These are phyloP conservation scores for Geotrichum restrictum DNA, from an alignment of 1,139 yeast genomes.

Conservation along the genomic window DNA sequence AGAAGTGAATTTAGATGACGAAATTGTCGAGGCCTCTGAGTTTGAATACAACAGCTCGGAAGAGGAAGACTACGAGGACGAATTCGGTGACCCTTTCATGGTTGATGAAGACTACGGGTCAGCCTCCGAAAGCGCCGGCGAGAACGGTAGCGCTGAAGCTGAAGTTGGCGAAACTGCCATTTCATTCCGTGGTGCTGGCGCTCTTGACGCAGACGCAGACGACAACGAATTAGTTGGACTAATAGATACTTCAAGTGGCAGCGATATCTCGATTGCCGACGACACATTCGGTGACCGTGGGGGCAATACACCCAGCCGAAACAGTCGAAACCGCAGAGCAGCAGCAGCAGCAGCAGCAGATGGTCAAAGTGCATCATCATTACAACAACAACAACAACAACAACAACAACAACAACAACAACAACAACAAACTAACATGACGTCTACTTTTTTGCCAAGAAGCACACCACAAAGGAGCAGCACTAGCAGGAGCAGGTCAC, in stretches of 20 bases:
- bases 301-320: not conserved
- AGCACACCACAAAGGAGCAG: not conserved
- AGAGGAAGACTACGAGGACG: slow-evolving; percentile 12
- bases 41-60: slow-evolving; percentile 13
- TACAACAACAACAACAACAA: no score
- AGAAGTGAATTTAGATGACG: slow-evolving; percentile 9
- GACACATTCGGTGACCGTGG: slow-evolving; percentile 5
- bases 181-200: not conserved
- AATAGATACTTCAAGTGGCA: not conserved
- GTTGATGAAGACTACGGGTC: slow-evolving; percentile 13
- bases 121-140: slow-evolving; percentile 1
- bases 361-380: no score
- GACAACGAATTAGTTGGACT: not conserved
- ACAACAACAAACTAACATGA: no score
- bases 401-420: no score
- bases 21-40: slow-evolving; percentile 5
- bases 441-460: no score
- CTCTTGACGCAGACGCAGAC: not conserved
- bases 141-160: not conserved
- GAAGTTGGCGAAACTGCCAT: not conserved
- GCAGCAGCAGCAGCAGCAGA: slow-evolving; percentile 2
- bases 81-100: slow-evolving; percentile 11
- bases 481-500: not conserved
- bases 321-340: not conserved
- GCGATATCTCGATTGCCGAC: not conserved